Evolutionary conservation across 164 flowering plant species (phyloP).

Genomic region (Vitis amurensis): DNA sequence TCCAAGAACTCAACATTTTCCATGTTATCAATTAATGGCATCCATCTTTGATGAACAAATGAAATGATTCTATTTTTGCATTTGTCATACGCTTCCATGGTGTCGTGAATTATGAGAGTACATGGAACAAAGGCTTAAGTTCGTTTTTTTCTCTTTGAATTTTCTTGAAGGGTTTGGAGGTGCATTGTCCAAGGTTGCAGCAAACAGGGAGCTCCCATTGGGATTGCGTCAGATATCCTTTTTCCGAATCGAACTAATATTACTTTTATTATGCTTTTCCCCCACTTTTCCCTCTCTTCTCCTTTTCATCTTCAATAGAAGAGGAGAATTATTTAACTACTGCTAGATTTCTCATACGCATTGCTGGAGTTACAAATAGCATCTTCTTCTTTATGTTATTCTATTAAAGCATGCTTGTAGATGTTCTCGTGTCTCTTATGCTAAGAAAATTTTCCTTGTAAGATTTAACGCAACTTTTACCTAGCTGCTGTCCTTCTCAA

Average conservation of each 20-base stretch:
- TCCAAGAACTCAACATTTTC: background rate
- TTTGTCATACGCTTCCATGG: background rate
- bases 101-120: background rate
- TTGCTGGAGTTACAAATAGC: too few relatives aligned
- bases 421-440: background rate
- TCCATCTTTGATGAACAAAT: background rate
- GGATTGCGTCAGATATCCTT: conserved; percentile 99
- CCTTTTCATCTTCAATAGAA: background rate
- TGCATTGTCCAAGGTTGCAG: conserved; percentile 72
- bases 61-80: background rate
- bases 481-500: conserved; percentile 89
- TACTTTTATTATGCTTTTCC: background rate
- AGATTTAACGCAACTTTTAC: conserved; percentile 59
- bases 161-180: conserved; percentile 78
- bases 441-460: conserved; percentile 18
- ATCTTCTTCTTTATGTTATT: too few relatives aligned
- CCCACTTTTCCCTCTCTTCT: background rate
- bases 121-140: too few relatives aligned
- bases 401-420: too few relatives aligned
- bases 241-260: conserved; percentile 1
- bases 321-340: background rate
- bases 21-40: background rate
- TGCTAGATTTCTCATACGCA: too few relatives aligned
- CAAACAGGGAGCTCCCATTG: conserved; percentile 62
- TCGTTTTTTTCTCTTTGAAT: background rate